phyloP scores from a whole-genome alignment of 177 flowering plant species.

The Vitis hybrid region DNA sequence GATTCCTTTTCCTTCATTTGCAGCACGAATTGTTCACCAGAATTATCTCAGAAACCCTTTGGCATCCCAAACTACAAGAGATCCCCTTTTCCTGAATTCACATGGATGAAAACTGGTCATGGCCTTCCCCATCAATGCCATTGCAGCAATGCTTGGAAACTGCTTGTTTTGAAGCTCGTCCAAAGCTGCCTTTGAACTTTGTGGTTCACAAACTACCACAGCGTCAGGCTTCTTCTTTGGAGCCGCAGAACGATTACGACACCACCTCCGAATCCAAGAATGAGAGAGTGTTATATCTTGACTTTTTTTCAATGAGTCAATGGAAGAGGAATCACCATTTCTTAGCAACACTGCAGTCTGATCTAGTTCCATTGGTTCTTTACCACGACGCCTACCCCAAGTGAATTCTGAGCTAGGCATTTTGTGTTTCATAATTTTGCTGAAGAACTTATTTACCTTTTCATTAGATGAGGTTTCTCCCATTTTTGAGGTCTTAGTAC shows the following conservation, averaged over 20 bases:
- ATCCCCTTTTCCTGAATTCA: conserved; percentile 49
- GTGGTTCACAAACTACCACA: conserved; percentile 38
- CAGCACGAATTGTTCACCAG: not conserved
- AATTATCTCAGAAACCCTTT: conserved; percentile 16
- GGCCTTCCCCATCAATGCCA: conserved; percentile 90
- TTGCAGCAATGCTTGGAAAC: conserved; percentile 80
- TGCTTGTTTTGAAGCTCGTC: conserved; percentile 48
- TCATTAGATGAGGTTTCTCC: conserved; percentile 37
- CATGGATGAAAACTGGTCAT: conserved; percentile 50
- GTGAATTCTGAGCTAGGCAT: conserved; percentile 28
- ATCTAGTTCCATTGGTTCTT: conserved; percentile 22
- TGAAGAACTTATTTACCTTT: conserved; percentile 30
- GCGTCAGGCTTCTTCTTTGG: conserved; percentile 23
- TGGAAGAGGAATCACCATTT: conserved; percentile 23
- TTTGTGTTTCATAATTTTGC: conserved; percentile 25
- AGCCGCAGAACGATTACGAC: conserved; percentile 21
- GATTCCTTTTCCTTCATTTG: not conserved
- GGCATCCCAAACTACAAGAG: conserved; percentile 64
- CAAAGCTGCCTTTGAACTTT: conserved; percentile 28
- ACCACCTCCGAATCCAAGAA: conserved; percentile 83
- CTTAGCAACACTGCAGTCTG: conserved; percentile 13
- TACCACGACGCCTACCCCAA: conserved; percentile 18
- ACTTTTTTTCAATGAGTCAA: conserved; percentile 19
- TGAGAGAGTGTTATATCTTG: conserved; percentile 33
- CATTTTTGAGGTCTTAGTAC: conserved; percentile 38